phyloP scores from a whole-genome alignment of 495 filamentous ascomycete genomes.

The Podospora comata region DNA sequence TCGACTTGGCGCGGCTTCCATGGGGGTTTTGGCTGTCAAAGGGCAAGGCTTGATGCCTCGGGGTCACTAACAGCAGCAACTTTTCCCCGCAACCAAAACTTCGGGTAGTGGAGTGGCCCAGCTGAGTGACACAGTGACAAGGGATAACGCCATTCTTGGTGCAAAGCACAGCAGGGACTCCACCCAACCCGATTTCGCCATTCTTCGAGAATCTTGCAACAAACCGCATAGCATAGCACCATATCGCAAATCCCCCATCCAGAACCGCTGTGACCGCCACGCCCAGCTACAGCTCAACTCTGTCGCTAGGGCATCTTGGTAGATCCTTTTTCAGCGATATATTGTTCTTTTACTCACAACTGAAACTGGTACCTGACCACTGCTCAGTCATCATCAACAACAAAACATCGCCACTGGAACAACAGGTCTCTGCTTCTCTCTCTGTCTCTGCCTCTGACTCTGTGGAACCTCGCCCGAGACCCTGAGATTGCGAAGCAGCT shows the following conservation, averaged over 20 bases:
- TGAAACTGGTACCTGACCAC: too few relatives aligned
- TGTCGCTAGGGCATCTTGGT: slow-evolving; percentile 7
- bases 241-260: not conserved
- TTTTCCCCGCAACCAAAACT: slow-evolving; percentile 25
- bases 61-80: slow-evolving; percentile 14
- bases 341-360: not conserved
- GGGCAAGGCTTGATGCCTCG: not conserved
- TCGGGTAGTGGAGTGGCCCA: slow-evolving; percentile 17
- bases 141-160: slow-evolving; percentile 38
- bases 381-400: too few relatives aligned
- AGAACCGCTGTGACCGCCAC: not conserved
- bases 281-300: slow-evolving; percentile 18
- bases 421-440: not conserved
- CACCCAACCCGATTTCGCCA: slow-evolving; percentile 34
- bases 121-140: slow-evolving; percentile 11
- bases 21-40: not conserved
- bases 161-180: slow-evolving; percentile 33
- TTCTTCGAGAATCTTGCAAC: slow-evolving; percentile 29
- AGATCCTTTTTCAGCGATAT: not conserved
- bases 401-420: too few relatives aligned
- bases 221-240: not conserved
- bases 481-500: slow-evolving; percentile 3
- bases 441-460: not conserved
- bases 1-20: not conserved
- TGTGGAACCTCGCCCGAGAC: not conserved